Percentiles rank a stretch among this genome's conserved stretches.
phyloP scores from a whole-genome alignment of 2,329 filamentous ascomycete species.

The Alternaria tenuissima region DNA sequence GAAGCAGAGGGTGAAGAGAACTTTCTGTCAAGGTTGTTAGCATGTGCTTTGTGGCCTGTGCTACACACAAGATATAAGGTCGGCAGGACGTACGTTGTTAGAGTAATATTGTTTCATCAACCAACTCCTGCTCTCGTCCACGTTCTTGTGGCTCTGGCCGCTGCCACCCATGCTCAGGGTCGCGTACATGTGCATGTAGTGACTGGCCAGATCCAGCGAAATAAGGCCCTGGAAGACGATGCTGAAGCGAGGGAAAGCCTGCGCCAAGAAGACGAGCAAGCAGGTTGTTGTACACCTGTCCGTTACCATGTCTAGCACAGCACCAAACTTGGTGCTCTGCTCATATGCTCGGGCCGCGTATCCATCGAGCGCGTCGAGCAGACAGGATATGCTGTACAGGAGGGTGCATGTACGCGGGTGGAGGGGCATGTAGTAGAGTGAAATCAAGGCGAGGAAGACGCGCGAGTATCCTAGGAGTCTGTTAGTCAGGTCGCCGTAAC shows the following conservation, averaged over 20 bases:
- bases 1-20: constrained; percentile 88
- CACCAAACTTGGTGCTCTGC: constrained; percentile 94
- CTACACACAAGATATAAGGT: neutral
- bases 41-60: neutral
- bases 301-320: constrained; percentile 98
- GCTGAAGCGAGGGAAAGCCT: constrained; percentile 92
- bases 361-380: constrained; percentile 94
- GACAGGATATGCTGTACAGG: constrained; percentile 91
- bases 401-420: constrained; percentile 95
- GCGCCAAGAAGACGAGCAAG: constrained; percentile 91
- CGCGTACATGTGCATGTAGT: constrained; percentile 99
- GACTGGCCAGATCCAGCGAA: constrained; percentile 89
- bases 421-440: constrained; percentile 98
- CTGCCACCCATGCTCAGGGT: constrained; percentile 86
- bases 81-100: constrained; percentile 75
- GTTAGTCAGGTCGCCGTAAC: constrained; percentile 18
- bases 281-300: constrained; percentile 97
- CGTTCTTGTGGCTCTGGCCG: constrained; percentile 87
- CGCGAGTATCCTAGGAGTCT: constrained; percentile 56
- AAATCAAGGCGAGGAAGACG: constrained; percentile 75
- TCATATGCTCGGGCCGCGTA: constrained; percentile 87
- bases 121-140: constrained; percentile 87
- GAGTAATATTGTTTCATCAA: constrained; percentile 96
- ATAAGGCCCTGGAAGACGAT: constrained; percentile 95
- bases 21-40: constrained; percentile 65